A percentile compares a stretch with the other conserved stretches of the same genome.
phyloP scores from a whole-genome alignment of 805 yeast genomes.

The Sugiyamaella valdiviana region DNA sequence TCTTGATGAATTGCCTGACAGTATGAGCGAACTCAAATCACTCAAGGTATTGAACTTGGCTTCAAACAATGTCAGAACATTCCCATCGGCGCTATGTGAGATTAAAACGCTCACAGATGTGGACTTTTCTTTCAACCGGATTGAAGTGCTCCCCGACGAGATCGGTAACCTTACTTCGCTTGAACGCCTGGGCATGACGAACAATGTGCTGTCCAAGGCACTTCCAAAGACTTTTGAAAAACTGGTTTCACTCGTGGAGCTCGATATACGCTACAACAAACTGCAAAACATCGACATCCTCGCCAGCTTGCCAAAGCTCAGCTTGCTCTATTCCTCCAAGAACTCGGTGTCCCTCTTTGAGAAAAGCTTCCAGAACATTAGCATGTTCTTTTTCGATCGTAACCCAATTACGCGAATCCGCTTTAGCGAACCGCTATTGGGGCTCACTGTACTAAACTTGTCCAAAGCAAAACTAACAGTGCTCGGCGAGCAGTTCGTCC shows the following conservation, averaged over 20 bases:
- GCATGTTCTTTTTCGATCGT: constrained; percentile 66
- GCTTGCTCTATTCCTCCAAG: constrained; percentile 67
- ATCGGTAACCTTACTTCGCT: constrained; percentile 55
- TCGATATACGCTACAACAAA: constrained; percentile 70
- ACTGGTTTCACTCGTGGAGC: constrained; percentile 52
- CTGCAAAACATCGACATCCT: constrained; percentile 49
- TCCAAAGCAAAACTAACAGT: constrained; percentile 78
- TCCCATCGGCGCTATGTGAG: constrained; percentile 55
- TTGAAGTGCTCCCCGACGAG: constrained; percentile 53
- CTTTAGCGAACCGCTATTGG: constrained; percentile 46
- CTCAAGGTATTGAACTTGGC: constrained; percentile 64
- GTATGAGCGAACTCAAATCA: constrained; percentile 48
- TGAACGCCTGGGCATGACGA: constrained; percentile 65
- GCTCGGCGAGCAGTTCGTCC: constrained; percentile 57
- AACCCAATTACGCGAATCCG: constrained; percentile 75
- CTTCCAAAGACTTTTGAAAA: constrained; percentile 50
- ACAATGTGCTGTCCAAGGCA: constrained; percentile 53
- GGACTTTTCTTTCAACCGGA: constrained; percentile 76
- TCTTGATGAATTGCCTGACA: constrained; percentile 53
- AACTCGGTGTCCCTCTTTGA: constrained; percentile 68
- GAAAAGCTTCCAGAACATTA: constrained; percentile 54
- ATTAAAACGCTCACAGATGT: constrained; percentile 55
- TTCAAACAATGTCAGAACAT: constrained; percentile 57
- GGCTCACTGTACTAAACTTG: constrained; percentile 65
- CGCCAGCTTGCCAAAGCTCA: constrained; percentile 53